Conservation (phyloP, 2,329 filamentous ascomycete species). For the Claviceps maximensis region DNA sequence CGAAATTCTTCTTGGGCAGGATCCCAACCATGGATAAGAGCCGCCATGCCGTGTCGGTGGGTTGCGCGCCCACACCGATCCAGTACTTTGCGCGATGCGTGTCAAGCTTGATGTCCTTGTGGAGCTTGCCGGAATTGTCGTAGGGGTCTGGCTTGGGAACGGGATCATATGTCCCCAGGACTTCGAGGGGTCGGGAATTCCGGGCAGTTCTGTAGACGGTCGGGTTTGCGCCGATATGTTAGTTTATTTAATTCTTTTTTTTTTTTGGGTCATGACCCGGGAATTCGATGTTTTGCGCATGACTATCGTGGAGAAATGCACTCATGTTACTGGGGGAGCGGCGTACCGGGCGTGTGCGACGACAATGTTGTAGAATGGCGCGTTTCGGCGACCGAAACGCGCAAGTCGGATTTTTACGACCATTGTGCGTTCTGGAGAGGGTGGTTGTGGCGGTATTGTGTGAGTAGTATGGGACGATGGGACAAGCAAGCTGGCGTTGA, state of each 20-base stretch:
- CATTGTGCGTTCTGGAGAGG: constrained; percentile 40
- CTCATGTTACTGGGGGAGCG: background rate
- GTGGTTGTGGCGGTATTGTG: background rate
- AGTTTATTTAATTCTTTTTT: background rate
- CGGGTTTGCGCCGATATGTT: background rate
- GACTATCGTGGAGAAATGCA: background rate
- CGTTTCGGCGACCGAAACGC: constrained; percentile 77
- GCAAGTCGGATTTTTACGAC: constrained; percentile 88
- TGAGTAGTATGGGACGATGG: no score
- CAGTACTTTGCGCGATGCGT: constrained; percentile 75
- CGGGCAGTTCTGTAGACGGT: constrained; percentile 65
- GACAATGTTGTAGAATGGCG: constrained; percentile 96
- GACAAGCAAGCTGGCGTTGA: no score
- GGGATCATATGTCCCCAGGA: constrained; percentile 68
- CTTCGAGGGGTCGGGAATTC: constrained; percentile 81
- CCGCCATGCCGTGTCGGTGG: constrained; percentile 79
- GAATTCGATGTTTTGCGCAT: no score
- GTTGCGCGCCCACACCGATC: constrained; percentile 93
- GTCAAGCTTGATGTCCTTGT: constrained; percentile 89
- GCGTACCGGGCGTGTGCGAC: constrained; percentile 76
- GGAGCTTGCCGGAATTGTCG: constrained; percentile 51
- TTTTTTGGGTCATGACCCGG: background rate
- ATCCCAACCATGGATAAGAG: constrained; percentile 62
- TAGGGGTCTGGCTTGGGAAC: constrained; percentile 49
- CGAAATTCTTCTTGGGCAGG: constrained; percentile 25